These are phyloP conservation scores for Pelargonium australe DNA, from an alignment of 441 rosid species.

Conservation along the genomic window DNA sequence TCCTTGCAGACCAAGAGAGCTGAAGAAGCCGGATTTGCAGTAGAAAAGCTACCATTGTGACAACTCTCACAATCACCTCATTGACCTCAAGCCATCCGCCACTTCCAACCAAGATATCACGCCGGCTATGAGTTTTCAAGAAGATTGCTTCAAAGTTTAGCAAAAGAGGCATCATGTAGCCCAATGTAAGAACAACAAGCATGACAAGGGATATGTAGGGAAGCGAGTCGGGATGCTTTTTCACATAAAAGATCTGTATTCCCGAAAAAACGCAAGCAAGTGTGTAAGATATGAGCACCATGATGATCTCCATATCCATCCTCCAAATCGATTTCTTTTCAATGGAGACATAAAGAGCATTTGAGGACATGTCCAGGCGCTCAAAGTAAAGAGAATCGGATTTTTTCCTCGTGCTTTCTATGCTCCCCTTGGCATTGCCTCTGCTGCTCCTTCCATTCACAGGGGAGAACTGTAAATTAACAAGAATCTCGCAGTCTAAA, in stretches of 20 bases:
- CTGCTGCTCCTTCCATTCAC: conserved; percentile 11
- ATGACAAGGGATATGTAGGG: conserved; percentile 28
- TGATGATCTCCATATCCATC: conserved; percentile 26
- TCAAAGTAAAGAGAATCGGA: conserved; percentile 33
- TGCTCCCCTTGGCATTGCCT: conserved; percentile 29
- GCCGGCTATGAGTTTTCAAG: conserved; percentile 9
- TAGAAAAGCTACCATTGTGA: conserved; percentile 27
- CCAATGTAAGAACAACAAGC: conserved; percentile 31
- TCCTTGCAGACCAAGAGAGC: conserved; percentile 23
- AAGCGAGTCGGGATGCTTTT: conserved; percentile 24
- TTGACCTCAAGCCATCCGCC: conserved; percentile 17
- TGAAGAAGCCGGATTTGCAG: conserved; percentile 31
- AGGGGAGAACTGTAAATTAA: conserved; percentile 26
- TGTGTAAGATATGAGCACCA: conserved; percentile 25
- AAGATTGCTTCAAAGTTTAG: conserved; percentile 24
- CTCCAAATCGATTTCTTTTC: conserved; percentile 3
- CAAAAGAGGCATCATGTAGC: conserved; percentile 27
- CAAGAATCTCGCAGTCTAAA: conserved; percentile 30
- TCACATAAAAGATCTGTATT: conserved; percentile 25
- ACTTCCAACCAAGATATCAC: not conserved
- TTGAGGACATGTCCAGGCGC: conserved; percentile 15
- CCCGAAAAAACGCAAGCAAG: conserved; percentile 23
- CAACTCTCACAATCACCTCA: conserved; percentile 21
- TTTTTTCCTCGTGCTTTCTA: conserved; percentile 23
- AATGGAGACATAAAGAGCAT: not conserved